Evolutionary conservation across 306 rosid genomes (phyloP).

Genomic region (Lupinus albus): DNA sequence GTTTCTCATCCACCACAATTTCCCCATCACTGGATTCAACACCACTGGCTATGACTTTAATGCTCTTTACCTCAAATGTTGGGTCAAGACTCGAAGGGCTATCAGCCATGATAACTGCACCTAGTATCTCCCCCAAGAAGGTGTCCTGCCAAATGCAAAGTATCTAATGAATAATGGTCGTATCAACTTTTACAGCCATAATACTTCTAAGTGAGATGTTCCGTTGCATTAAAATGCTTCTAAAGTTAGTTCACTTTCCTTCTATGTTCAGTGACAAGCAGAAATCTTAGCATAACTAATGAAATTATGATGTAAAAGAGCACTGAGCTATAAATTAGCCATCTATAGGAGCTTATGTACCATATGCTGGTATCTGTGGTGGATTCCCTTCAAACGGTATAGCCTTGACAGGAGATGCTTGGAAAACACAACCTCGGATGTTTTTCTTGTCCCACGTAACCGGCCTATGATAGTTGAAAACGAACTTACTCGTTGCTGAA

Average conservation of each 20-base stretch:
- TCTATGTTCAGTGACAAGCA: not conserved
- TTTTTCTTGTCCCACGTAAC: slow-evolving; percentile 39
- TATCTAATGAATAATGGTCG: not conserved
- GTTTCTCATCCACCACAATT: slow-evolving; percentile 49
- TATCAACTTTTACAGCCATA: not conserved
- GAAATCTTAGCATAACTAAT: too few species aligned
- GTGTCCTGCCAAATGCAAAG: slow-evolving; percentile 52
- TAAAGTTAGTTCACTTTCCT: slow-evolving; percentile 5
- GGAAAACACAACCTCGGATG: slow-evolving; percentile 67
- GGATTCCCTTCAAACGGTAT: too few species aligned
- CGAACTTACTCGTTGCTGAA: slow-evolving; percentile 56
- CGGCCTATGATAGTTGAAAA: slow-evolving; percentile 48
- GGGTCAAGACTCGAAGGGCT: slow-evolving; percentile 43
- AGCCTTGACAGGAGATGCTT: slow-evolving; percentile 56
- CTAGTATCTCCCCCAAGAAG: slow-evolving; percentile 78
- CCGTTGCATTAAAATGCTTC: not conserved
- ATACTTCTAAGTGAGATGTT: not conserved
- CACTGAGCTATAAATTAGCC: not conserved
- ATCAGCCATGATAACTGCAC: slow-evolving; percentile 60
- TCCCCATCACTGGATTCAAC: too few species aligned
- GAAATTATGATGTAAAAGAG: not conserved
- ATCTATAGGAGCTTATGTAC: too few species aligned
- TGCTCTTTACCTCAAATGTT: slow-evolving; percentile 45
- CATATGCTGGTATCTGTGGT: too few species aligned
- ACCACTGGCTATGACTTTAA: slow-evolving; percentile 60